Percentiles rank a stretch among this genome's conserved stretches.
These are phyloP conservation scores for Papiliotrema nemorosa DNA, from an alignment of 1,284 basidiomycete genomes.

Conservation along the genomic window DNA sequence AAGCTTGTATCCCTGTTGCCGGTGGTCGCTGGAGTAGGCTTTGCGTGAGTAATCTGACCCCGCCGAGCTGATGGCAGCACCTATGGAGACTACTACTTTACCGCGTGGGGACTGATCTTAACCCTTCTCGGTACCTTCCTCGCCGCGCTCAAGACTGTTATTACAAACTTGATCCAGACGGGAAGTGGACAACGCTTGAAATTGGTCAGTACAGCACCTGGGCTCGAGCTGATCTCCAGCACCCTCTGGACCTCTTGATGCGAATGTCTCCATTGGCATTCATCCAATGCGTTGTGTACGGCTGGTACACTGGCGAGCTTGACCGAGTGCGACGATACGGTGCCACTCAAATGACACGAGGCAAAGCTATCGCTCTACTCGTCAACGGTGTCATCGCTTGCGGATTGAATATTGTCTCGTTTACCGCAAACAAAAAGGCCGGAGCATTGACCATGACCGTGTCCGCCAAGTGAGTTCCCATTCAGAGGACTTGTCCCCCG, in stretches of 20 bases:
- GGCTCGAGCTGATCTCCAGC: slow-evolving; percentile 49
- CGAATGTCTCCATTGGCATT: slow-evolving; percentile 84
- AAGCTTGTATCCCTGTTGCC: slow-evolving; percentile 76
- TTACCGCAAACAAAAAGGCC: slow-evolving; percentile 83
- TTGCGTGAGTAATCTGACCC: slow-evolving; percentile 64
- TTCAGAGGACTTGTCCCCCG: not conserved
- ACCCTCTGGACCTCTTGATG: slow-evolving; percentile 79
- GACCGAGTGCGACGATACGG: slow-evolving; percentile 59
- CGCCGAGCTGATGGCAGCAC: slow-evolving; percentile 55
- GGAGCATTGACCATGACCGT: slow-evolving; percentile 56
- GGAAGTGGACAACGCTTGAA: slow-evolving; percentile 47
- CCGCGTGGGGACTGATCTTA: slow-evolving; percentile 71
- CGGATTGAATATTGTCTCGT: slow-evolving; percentile 83
- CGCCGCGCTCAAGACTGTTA: slow-evolving; percentile 85
- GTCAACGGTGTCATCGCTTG: slow-evolving; percentile 84
- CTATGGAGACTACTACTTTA: slow-evolving; percentile 87
- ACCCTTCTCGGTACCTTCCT: slow-evolving; percentile 83
- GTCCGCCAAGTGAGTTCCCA: slow-evolving; percentile 41
- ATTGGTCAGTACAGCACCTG: slow-evolving; percentile 28
- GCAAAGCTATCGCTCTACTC: slow-evolving; percentile 58
- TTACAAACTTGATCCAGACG: slow-evolving; percentile 72
- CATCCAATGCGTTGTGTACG: slow-evolving; percentile 73
- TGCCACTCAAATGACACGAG: slow-evolving; percentile 55
- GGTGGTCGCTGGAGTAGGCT: slow-evolving; percentile 83
- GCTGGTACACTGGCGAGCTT: slow-evolving; percentile 74